phyloP scores from a whole-genome alignment of 257 asterid species.

The Coffea eugenioides region DNA sequence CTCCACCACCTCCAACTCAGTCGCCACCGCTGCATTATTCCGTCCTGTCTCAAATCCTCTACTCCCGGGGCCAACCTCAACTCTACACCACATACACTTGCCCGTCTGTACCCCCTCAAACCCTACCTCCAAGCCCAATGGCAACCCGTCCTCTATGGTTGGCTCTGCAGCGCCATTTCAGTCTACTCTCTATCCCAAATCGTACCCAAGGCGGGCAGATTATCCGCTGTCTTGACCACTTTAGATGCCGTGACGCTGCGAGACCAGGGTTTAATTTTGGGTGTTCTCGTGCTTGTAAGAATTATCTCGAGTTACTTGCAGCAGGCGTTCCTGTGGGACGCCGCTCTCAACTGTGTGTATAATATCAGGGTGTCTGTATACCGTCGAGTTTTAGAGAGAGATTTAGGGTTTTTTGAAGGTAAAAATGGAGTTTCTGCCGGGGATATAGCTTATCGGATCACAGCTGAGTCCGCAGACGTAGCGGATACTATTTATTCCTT shows the following conservation, averaged over 20 bases:
- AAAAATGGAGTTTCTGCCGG: conserved; percentile 65
- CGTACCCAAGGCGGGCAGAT: conserved; percentile 59
- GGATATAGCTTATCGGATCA: conserved; percentile 72
- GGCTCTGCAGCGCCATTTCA: conserved; percentile 68
- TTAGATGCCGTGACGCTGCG: conserved; percentile 32
- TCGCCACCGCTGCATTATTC: not conserved
- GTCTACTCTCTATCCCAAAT: conserved; percentile 80
- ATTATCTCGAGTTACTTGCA: conserved; percentile 59
- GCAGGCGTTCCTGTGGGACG: conserved; percentile 81
- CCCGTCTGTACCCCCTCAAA: conserved; percentile 41
- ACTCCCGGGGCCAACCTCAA: conserved; percentile 20
- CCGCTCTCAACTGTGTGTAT: conserved; percentile 66
- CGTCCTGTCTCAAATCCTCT: conserved; percentile 15
- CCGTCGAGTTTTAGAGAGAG: conserved; percentile 66
- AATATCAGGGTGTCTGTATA: conserved; percentile 60
- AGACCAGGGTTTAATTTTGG: conserved; percentile 45
- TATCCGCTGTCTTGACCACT: conserved; percentile 39
- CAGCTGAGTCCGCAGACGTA: conserved; percentile 85
- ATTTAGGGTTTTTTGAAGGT: conserved; percentile 78
- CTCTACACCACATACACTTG: conserved; percentile 24
- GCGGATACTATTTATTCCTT: conserved; percentile 73
- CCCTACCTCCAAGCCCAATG: conserved; percentile 73
- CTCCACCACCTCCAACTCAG: not conserved
- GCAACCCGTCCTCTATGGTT: conserved; percentile 72
- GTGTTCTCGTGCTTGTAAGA: conserved; percentile 46